phyloP scores from a whole-genome alignment of 1,139 yeast species.

The Hyphopichia wangnamkhiaoensis region DNA sequence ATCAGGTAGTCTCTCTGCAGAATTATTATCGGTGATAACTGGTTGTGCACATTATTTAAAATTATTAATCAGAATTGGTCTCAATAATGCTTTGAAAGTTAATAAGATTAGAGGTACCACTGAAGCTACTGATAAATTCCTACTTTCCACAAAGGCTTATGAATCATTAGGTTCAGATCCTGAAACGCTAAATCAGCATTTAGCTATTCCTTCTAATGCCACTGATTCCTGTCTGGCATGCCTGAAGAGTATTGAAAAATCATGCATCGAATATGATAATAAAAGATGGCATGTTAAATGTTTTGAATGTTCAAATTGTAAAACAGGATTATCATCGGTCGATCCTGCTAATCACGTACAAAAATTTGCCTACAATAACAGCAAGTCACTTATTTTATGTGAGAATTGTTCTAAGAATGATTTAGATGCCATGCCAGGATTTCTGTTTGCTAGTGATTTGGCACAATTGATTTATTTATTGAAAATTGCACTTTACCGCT shows the following conservation, averaged over 20 bases:
- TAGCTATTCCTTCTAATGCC: slow-evolving; percentile 57
- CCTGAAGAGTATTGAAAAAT: slow-evolving; percentile 76
- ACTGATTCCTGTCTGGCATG: slow-evolving; percentile 80
- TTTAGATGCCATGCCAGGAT: slow-evolving; percentile 54
- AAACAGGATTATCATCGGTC: slow-evolving; percentile 18
- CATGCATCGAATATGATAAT: slow-evolving; percentile 63
- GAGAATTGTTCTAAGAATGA: slow-evolving; percentile 51
- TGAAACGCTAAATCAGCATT: slow-evolving; percentile 33
- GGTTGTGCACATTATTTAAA: slow-evolving; percentile 93
- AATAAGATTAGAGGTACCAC: slow-evolving; percentile 62
- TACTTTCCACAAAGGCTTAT: slow-evolving; percentile 37
- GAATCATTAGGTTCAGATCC: slow-evolving; percentile 22
- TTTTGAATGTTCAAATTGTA: slow-evolving; percentile 61
- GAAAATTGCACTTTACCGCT: slow-evolving; percentile 81
- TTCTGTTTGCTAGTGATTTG: slow-evolving; percentile 64
- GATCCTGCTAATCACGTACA: slow-evolving; percentile 26
- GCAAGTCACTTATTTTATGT: slow-evolving; percentile 47
- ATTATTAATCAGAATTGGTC: slow-evolving; percentile 77
- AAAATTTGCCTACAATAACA: slow-evolving; percentile 26
- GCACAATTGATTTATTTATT: slow-evolving; percentile 74
- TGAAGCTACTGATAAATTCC: slow-evolving; percentile 62
- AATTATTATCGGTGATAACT: slow-evolving; percentile 77
- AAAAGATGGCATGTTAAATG: slow-evolving; percentile 84
- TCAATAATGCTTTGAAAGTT: slow-evolving; percentile 69
- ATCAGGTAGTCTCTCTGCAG: slow-evolving; percentile 61